Evolutionary conservation across 2,329 filamentous ascomycete species (phyloP), one percentile per base, ranked within the genome.

Genomic region (Cytospora chrysosperma): DNA sequence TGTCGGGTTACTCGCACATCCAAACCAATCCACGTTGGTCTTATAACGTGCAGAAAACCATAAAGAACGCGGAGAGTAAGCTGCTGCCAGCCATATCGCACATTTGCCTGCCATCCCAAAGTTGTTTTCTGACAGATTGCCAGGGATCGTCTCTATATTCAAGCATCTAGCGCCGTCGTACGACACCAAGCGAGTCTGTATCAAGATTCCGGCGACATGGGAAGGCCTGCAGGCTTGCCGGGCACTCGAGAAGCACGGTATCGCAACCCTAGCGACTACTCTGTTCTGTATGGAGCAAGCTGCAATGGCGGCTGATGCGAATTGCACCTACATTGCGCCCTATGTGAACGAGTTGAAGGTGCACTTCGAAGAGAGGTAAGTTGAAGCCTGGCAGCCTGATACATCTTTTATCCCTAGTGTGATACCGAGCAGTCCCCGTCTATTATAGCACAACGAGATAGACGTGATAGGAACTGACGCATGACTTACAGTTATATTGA

Each of bases 271-370:
- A 3, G 85, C 84, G 0, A 89, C 87, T 0, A 87, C 85, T 2
- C 75, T 90, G 55, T 89, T 89, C 69, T 83, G 82, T 51, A 78
- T 88, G 68, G 78, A 84, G 49, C 87, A 89, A 70, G 86, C 85
- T 0, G 77, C 78, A 1, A 75, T 88, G 1, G 86, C 87, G 0
- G 82, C 79, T 1, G 81, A 86, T 56, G 82, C 80, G 0, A 78
- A 80, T 4, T 88, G 85, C 68, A 81, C 80, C 0, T 89, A 88
- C 68, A 84, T 89, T 51, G 85, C 86, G 0, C 87, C 87, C 0
- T 89, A 88, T 66, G 83, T 89, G 32, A 88, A 89, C 69, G 85
- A 88, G 67, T 75, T 89, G 49, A 83, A 82, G 67, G 86, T 87
- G 6, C 85, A 88, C 68, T 85, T 88, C 62, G 82, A 85, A 50